Evolutionary conservation across 73 alveolate genomes (phyloP), one percentile per base, ranked within the genome.

Genomic region (Paramecium octaurelia): DNA sequence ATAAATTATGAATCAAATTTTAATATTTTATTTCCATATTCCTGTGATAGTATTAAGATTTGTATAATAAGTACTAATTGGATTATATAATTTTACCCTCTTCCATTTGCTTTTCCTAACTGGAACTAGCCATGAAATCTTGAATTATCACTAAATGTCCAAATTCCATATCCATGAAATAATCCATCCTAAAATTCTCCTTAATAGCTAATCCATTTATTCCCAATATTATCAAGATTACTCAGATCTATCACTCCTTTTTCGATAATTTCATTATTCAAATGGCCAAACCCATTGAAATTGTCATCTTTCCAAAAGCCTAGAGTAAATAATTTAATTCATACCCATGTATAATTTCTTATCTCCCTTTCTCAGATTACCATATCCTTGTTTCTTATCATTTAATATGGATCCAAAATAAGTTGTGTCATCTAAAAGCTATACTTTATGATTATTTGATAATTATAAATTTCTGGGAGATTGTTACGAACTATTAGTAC

Each of bases 151-250:
- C 24, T 44, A 40, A 80, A 46, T 42, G 91, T 80, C 75, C 46
- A 44, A 3, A 80, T 80, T 23, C 91, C 91, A 80, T 80, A 80
- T 11, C 91, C 91, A 43, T 80, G 8, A 80, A 24, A 80, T 46
- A 44, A 21, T 14, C 91, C 91, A 9, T 80, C 43, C 27, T 80
- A 31, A 48, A 80, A 80, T 46, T 80, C 91, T 80, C 91, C 91
- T 43, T 80, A 80, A 80, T 80, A 80, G 12, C 16, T 44, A 24
- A 46, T 42, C 91, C 91, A 80, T 7, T 42, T 31, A 80, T 80
- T 42, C 10, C 88, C 88, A 12, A 75, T 38, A 2, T 29, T 38
- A 35, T 75, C 27, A 7, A 80, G 76, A 80, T 80, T 46, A 21
- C 1, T 6, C 14, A 40, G 31, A 10, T 80, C 91, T 6, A 43